Percentiles rank a stretch among this genome's conserved stretches.
phyloP scores from a whole-genome alignment of 2,329 filamentous ascomycete genomes.

The Pseudogymnoascus sp. region DNA sequence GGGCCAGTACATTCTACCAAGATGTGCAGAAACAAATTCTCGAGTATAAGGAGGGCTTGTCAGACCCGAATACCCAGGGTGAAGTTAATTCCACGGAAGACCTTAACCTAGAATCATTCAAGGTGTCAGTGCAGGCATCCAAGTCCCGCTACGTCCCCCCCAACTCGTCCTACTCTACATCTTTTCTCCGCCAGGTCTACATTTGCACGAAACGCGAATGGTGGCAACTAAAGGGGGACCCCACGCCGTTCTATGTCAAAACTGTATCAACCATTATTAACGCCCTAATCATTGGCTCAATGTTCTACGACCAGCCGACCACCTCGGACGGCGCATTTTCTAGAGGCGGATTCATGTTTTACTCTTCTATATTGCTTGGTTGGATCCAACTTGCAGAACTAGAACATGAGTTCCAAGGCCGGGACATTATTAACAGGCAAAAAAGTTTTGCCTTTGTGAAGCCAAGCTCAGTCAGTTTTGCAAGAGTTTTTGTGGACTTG shows the following conservation, averaged over 20 bases:
- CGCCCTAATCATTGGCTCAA: slow-evolving; percentile 54
- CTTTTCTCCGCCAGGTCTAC: slow-evolving; percentile 44
- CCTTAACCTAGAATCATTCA: neutral
- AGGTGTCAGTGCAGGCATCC: slow-evolving; percentile 27
- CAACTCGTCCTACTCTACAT: slow-evolving; percentile 30
- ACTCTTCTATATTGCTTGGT: slow-evolving; percentile 56
- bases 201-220: slow-evolving; percentile 52
- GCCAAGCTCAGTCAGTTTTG: neutral
- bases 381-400: slow-evolving; percentile 56
- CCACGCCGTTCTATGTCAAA: slow-evolving; percentile 54
- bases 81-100: slow-evolving; percentile 27
- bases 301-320: slow-evolving; percentile 55
- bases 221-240: slow-evolving; percentile 57
- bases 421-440: slow-evolving; percentile 51
- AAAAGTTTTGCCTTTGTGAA: slow-evolving; percentile 44
- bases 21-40: slow-evolving; percentile 44
- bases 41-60: slow-evolving; percentile 43
- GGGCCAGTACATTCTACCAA: neutral
- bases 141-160: slow-evolving; percentile 17
- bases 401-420: slow-evolving; percentile 51
- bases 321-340: slow-evolving; percentile 53
- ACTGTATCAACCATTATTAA: slow-evolving; percentile 48
- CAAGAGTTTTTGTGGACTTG: neutral
- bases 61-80: slow-evolving; percentile 40
- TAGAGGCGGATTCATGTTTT: slow-evolving; percentile 51